Percentiles rank a stretch among this genome's conserved stretches.
Conservation (phyloP, 208 protist genomes). For the Histomonas meleagridis region DNA sequence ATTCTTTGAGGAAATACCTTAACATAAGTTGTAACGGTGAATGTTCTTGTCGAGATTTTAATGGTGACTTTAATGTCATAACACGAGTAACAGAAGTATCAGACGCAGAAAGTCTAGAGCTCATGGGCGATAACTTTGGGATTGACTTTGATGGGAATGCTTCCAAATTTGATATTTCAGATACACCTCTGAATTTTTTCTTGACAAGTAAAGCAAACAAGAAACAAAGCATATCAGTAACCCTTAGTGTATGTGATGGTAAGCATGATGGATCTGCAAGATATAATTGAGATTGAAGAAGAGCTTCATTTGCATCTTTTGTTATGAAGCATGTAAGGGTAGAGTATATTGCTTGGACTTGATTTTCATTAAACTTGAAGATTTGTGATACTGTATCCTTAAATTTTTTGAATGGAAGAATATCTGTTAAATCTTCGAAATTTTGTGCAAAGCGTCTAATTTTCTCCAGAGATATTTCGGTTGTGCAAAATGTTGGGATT, state of each 20-base stretch:
- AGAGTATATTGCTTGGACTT: background rate
- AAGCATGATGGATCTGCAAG: background rate
- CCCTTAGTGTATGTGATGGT: no score
- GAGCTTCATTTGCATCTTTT: background rate
- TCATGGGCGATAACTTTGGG: no score
- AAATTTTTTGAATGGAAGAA: background rate
- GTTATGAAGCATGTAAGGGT: background rate
- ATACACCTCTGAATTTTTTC: background rate
- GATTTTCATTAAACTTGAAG: background rate
- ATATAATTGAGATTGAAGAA: background rate
- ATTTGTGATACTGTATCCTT: background rate
- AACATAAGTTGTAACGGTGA: background rate
- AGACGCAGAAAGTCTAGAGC: no score
- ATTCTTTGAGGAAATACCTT: background rate
- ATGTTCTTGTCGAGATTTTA: background rate
- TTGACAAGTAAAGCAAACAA: slow-evolving; percentile 22
- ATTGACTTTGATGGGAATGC: background rate
- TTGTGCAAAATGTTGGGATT: background rate
- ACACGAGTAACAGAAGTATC: no score
- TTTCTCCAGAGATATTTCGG: background rate
- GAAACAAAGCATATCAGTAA: background rate
- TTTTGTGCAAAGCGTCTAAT: background rate
- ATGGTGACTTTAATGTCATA: no score
- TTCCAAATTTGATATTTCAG: slow-evolving; percentile 23
- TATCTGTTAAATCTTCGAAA: background rate